Conservation (phyloP, 2,329 filamentous ascomycete species). For the Cylindrodendrum hubeiense region DNA sequence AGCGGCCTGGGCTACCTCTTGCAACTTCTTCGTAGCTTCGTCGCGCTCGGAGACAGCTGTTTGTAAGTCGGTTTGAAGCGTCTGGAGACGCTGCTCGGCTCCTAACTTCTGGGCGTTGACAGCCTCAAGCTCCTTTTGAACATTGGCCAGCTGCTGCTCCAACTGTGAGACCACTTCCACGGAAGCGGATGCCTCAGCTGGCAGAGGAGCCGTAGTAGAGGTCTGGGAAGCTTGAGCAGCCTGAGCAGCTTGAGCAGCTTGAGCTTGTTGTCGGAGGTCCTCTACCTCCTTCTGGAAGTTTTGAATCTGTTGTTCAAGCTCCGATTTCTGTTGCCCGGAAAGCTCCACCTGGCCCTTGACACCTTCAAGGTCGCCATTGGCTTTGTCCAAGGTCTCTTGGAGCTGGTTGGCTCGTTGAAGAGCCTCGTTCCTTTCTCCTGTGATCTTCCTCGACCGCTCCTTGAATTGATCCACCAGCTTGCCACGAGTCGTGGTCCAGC, state of each 20-base stretch:
- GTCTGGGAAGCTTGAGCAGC: constrained; percentile 55
- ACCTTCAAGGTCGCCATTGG: constrained; percentile 66
- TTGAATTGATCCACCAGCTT: constrained; percentile 74
- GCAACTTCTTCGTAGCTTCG: constrained; percentile 60
- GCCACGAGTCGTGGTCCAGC: constrained; percentile 65
- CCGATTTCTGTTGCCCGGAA: constrained; percentile 47
- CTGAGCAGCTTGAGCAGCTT: constrained; percentile 50
- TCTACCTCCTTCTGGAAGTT: constrained; percentile 58
- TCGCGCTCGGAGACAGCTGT: constrained; percentile 74
- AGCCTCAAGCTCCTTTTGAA: constrained; percentile 73
- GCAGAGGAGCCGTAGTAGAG: constrained; percentile 47
- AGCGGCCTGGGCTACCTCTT: constrained; percentile 52
- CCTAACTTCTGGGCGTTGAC: constrained; percentile 76
- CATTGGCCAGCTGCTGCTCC: constrained; percentile 62
- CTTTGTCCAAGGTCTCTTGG: constrained; percentile 62
- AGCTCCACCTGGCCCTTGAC: constrained; percentile 55
- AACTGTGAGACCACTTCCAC: constrained; percentile 61
- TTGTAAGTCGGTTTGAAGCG: constrained; percentile 70
- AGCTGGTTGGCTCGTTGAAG: constrained; percentile 65
- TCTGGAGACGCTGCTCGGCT: constrained; percentile 73
- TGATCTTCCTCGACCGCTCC: constrained; percentile 67
- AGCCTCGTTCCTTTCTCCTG: constrained; percentile 65
- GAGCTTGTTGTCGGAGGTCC: constrained; percentile 52
- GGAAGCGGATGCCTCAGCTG: constrained; percentile 54
- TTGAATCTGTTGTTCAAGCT: constrained; percentile 58